Conservation (phyloP, 2,329 filamentous ascomycete species). For the Xylariaceae sp. region DNA sequence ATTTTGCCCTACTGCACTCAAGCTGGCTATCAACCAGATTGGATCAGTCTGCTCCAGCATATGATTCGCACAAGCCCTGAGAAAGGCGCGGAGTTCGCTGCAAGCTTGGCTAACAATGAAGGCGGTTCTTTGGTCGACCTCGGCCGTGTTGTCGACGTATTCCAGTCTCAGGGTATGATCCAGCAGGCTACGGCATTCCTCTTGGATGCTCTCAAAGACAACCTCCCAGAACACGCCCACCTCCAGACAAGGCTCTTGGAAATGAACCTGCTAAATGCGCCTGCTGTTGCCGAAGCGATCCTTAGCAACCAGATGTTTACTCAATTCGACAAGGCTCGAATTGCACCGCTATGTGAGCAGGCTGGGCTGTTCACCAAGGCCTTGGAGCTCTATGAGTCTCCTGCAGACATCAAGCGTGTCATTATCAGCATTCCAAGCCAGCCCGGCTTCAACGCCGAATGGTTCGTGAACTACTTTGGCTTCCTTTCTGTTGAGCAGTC, state of each 20-base stretch:
- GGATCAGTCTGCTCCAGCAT: slow-evolving; percentile 84
- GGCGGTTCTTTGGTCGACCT: slow-evolving; percentile 83
- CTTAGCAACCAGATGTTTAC: slow-evolving; percentile 98
- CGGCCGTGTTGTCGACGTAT: slow-evolving; percentile 92
- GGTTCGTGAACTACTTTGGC: slow-evolving; percentile 88
- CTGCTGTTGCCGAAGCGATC: slow-evolving; percentile 96
- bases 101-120: slow-evolving; percentile 84
- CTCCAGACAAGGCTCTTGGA: slow-evolving; percentile 92
- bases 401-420: slow-evolving; percentile 82
- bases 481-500: slow-evolving; percentile 93
- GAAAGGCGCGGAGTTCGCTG: slow-evolving; percentile 91
- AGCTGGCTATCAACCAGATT: slow-evolving; percentile 89
- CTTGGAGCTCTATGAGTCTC: slow-evolving; percentile 90
- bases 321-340: slow-evolving; percentile 85
- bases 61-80: slow-evolving; percentile 88
- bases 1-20: slow-evolving; percentile 87
- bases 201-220: slow-evolving; percentile 89
- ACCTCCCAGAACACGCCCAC: slow-evolving; percentile 86
- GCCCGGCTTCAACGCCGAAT: slow-evolving; percentile 84
- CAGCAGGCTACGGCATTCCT: slow-evolving; percentile 98
- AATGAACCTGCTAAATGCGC: slow-evolving; percentile 96
- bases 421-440: slow-evolving; percentile 75
- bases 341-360: slow-evolving; percentile 88
- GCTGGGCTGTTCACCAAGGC: slow-evolving; percentile 82
- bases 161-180: slow-evolving; percentile 96